phyloP scores from a whole-genome alignment of 2,329 filamentous ascomycete genomes.

The Claviceps fusiformis region DNA sequence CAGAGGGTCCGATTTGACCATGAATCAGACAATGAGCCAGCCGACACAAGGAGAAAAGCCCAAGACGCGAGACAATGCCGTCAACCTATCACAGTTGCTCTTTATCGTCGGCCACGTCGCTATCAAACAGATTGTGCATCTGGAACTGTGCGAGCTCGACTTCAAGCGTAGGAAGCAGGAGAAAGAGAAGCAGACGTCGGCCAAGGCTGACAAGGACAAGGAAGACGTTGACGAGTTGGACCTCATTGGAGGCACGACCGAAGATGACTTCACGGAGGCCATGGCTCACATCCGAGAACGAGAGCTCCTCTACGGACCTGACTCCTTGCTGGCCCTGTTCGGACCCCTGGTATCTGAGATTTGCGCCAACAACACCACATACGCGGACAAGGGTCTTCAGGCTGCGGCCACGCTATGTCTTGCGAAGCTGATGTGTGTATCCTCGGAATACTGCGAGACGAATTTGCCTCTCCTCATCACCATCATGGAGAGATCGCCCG shows the following conservation, averaged over 20 bases:
- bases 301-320: slow-evolving; percentile 68
- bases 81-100: slow-evolving; percentile 75
- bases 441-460: slow-evolving; percentile 85
- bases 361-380: slow-evolving; percentile 86
- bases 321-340: slow-evolving; percentile 77
- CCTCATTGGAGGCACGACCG: slow-evolving; percentile 89
- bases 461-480: slow-evolving; percentile 91
- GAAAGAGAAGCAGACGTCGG: slow-evolving; percentile 53
- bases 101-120: slow-evolving; percentile 95
- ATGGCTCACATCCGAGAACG: slow-evolving; percentile 74
- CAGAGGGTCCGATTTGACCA: slow-evolving; percentile 18
- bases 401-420: slow-evolving; percentile 87
- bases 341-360: slow-evolving; percentile 87
- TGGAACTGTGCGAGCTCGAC: slow-evolving; percentile 93
- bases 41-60: slow-evolving; percentile 15
- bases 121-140: slow-evolving; percentile 96
- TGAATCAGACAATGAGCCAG: slow-evolving; percentile 14
- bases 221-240: slow-evolving; percentile 76
- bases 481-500: slow-evolving; percentile 87
- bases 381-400: slow-evolving; percentile 80
- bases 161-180: slow-evolving; percentile 94
- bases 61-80: slow-evolving; percentile 51
- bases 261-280: slow-evolving; percentile 81
- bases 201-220: slow-evolving; percentile 37
- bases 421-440: slow-evolving; percentile 98